Evolutionary conservation across 179 eudicot species (phyloP).

Genomic region (Nepenthes alata): DNA sequence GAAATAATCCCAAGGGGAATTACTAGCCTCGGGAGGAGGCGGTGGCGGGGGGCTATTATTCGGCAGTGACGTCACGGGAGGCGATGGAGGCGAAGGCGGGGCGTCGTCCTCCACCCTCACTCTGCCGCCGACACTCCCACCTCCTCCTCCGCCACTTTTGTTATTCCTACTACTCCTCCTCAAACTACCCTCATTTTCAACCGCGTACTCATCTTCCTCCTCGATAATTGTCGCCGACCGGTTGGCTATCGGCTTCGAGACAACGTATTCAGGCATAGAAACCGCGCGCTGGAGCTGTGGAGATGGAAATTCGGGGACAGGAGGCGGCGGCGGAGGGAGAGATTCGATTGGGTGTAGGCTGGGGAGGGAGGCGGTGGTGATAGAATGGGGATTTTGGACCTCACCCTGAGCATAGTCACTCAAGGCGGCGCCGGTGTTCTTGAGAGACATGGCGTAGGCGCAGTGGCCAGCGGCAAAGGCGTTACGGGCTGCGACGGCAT

Average conservation of each 20-base stretch:
- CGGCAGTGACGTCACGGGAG: slow-evolving; percentile 14
- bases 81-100: slow-evolving; percentile 16
- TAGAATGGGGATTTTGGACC: slow-evolving; percentile 19
- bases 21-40: slow-evolving; percentile 9
- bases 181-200: slow-evolving; percentile 23
- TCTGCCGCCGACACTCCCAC: slow-evolving; percentile 10
- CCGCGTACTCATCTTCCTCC: slow-evolving; percentile 44
- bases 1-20: slow-evolving; percentile 26
- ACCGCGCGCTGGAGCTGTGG: slow-evolving; percentile 52
- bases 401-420: slow-evolving; percentile 61
- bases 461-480: slow-evolving; percentile 79
- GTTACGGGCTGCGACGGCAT: slow-evolving; percentile 53
- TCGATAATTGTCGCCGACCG: slow-evolving; percentile 35
- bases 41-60: slow-evolving; percentile 2
- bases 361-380: slow-evolving; percentile 10
- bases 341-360: slow-evolving; percentile 13
- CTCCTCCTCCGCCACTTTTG: slow-evolving; percentile 11
- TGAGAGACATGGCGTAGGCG: slow-evolving; percentile 44
- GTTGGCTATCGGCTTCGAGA: slow-evolving; percentile 17
- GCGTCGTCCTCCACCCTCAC: slow-evolving; percentile 8
- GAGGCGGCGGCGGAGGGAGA: slow-evolving; percentile 38
- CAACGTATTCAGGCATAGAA: slow-evolving; percentile 52
- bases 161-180: slow-evolving; percentile 16
- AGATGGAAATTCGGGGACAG: slow-evolving; percentile 13
- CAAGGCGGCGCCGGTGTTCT: slow-evolving; percentile 81